Percentiles rank a stretch among this genome's conserved stretches.
Conservation (phyloP, 2,329 filamentous ascomycete species). For the Reticulascus tulasneorum region DNA sequence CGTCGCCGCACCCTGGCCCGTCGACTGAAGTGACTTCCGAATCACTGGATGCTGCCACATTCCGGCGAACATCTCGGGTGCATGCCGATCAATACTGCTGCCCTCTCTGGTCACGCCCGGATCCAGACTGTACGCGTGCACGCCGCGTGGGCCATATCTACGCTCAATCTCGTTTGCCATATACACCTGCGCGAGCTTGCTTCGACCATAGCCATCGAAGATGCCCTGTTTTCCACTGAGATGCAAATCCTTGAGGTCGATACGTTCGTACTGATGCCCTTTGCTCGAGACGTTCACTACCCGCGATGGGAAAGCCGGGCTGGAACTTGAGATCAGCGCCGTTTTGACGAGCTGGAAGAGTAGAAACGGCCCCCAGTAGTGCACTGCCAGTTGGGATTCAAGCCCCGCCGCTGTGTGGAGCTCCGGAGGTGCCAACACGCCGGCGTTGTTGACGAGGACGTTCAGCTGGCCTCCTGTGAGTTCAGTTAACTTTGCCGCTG, state of each 20-base stretch:
- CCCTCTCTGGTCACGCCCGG: slow-evolving; percentile 45
- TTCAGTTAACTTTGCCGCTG: slow-evolving; percentile 18
- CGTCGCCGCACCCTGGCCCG: slow-evolving; percentile 43
- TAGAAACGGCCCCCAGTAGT: slow-evolving; percentile 51
- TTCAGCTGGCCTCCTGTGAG: slow-evolving; percentile 16
- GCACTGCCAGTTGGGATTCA: slow-evolving; percentile 43
- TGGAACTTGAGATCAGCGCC: slow-evolving; percentile 33
- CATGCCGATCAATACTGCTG: too few relatives aligned
- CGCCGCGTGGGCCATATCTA: slow-evolving; percentile 34
- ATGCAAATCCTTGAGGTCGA: slow-evolving; percentile 29
- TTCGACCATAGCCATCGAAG: slow-evolving; percentile 39
- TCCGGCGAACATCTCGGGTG: too few relatives aligned
- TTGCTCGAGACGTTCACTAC: slow-evolving; percentile 41
- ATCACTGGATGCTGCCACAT: too few relatives aligned
- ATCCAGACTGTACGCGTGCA: slow-evolving; percentile 41
- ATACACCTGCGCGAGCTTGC: slow-evolving; percentile 48
- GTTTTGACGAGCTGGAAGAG: slow-evolving; percentile 45
- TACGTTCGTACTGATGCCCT: slow-evolving; percentile 30
- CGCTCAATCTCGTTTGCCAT: slow-evolving; percentile 48
- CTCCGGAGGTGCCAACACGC: slow-evolving; percentile 11
- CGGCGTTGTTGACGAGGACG: slow-evolving; percentile 35
- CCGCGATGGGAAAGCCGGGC: slow-evolving; percentile 35
- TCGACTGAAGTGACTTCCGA: too few relatives aligned
- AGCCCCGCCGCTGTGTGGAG: slow-evolving; percentile 13
- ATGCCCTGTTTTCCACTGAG: slow-evolving; percentile 24